Evolutionary conservation across 495 filamentous ascomycete species (phyloP).

Genomic region (Penicillium fimorum): DNA sequence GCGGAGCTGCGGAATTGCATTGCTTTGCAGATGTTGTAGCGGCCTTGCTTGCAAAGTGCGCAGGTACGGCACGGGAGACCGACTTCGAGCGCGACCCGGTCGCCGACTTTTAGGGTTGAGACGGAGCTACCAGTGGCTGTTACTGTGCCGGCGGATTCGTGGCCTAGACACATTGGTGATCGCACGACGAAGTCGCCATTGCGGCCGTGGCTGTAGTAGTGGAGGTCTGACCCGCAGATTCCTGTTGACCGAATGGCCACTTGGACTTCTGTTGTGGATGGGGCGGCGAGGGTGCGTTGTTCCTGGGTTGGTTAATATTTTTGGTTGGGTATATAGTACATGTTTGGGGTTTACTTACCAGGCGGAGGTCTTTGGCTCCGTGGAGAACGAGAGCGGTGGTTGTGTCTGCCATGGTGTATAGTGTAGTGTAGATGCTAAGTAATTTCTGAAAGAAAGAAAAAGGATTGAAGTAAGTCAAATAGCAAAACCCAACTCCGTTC

Average conservation of each 20-base stretch:
- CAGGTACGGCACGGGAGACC: conserved; percentile 76
- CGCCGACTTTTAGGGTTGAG: conserved; percentile 51
- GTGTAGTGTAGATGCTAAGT: neutral
- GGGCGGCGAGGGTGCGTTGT: conserved; percentile 39
- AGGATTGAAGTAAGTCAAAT: neutral
- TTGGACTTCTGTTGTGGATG: conserved; percentile 62
- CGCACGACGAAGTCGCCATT: conserved; percentile 79
- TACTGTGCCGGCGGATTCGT: conserved; percentile 74
- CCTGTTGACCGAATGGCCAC: conserved; percentile 72
- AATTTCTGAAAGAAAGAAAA: neutral
- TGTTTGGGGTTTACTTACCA: conserved; percentile 45
- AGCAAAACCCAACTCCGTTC: neutral
- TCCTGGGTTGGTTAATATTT: conserved; percentile 35
- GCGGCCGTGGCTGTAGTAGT: conserved; percentile 81
- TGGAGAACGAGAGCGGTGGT: conserved; percentile 65
- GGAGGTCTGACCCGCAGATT: conserved; percentile 80
- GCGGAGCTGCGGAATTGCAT: conserved; percentile 79
- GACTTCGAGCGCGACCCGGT: conserved; percentile 80
- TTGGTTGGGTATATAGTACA: neutral
- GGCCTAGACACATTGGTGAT: conserved; percentile 70
- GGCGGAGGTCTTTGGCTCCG: conserved; percentile 63
- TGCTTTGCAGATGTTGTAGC: conserved; percentile 83
- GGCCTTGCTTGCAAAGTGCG: conserved; percentile 60
- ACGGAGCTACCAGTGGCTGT: conserved; percentile 57
- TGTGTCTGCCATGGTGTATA: conserved; percentile 28